phyloP scores from a whole-genome alignment of 371 early-diverging fungal genomes.

The Mucor racemosus region DNA sequence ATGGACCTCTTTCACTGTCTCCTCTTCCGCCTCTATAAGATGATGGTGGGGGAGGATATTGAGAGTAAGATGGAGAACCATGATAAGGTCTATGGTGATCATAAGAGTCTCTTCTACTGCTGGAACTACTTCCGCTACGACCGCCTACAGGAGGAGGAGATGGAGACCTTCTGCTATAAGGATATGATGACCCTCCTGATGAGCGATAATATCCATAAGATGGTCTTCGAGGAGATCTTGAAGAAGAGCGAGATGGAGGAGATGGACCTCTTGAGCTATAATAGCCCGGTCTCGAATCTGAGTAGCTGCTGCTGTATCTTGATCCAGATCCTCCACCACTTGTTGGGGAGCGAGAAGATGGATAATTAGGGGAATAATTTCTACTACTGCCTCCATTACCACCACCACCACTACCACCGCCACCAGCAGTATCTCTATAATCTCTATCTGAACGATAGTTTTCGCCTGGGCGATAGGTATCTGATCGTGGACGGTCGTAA shows the following conservation, averaged over 20 bases:
- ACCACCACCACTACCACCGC: constrained; percentile 21
- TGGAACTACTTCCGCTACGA: constrained; percentile 20
- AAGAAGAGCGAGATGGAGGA: constrained; percentile 39
- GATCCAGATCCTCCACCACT: constrained; percentile 1
- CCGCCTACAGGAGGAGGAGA: constrained; percentile 25
- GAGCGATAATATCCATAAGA: constrained; percentile 44
- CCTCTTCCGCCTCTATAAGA: constrained; percentile 15
- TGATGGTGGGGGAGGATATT: constrained; percentile 13
- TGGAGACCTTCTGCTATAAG: constrained; percentile 36
- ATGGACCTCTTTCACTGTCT: constrained; percentile 7
- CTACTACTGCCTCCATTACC: constrained; percentile 19
- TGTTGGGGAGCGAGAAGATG: constrained; percentile 37
- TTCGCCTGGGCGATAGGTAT: constrained; percentile 52
- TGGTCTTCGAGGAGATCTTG: constrained; percentile 39
- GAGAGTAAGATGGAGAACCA: constrained; percentile 15
- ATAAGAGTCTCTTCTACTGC: constrained; percentile 40
- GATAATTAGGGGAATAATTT: constrained; percentile 35
- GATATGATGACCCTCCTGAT: constrained; percentile 16
- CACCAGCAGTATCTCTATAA: constrained; percentile 39
- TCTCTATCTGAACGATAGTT: constrained; percentile 47
- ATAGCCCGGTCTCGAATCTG: constrained; percentile 29
- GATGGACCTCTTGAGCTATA: constrained; percentile 31
- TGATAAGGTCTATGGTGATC: constrained; percentile 31
- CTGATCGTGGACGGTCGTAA: constrained; percentile 51
- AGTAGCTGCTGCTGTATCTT: constrained; percentile 21